A percentile compares a stretch with the other conserved stretches of the same genome.
Conservation (phyloP, 441 rosid genomes). For the Populus hybrid region DNA sequence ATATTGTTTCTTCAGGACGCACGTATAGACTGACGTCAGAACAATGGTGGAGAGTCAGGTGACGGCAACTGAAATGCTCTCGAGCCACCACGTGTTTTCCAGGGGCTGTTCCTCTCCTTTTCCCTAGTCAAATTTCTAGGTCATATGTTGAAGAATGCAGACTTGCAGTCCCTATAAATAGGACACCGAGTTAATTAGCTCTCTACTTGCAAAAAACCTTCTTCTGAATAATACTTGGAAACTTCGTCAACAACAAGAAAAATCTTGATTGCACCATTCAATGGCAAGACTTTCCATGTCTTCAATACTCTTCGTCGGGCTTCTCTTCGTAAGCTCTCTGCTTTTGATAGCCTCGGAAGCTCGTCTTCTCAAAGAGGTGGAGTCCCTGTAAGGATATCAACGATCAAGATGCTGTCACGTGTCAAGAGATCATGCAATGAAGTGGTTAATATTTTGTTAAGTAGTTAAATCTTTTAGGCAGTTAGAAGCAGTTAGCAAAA, state of each 20-base stretch:
- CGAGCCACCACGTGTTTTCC: not conserved
- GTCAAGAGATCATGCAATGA: no score
- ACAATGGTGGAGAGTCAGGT: not conserved
- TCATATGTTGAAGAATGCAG: not conserved
- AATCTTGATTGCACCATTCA: not conserved
- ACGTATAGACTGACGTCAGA: not conserved
- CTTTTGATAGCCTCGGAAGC: constrained; percentile 25
- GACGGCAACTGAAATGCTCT: not conserved
- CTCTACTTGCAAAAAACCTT: not conserved
- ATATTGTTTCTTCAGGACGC: not conserved
- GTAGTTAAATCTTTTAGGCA: no score
- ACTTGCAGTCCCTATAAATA: not conserved
- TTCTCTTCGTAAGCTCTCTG: constrained; percentile 18
- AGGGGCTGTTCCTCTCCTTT: not conserved
- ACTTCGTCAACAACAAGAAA: not conserved
- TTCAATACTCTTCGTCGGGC: constrained; percentile 9
- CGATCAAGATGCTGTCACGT: no score
- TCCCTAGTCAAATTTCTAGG: not conserved
- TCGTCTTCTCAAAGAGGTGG: constrained; percentile 32
- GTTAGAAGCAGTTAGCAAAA: no score
- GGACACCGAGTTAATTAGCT: not conserved
- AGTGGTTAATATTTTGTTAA: no score
- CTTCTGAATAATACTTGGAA: no score
- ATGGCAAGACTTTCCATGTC: constrained; percentile 27
- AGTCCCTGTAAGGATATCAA: no score